These are phyloP conservation scores for Agarophyton chilense DNA, from an alignment of 23 red algal species.

Conservation along the genomic window DNA sequence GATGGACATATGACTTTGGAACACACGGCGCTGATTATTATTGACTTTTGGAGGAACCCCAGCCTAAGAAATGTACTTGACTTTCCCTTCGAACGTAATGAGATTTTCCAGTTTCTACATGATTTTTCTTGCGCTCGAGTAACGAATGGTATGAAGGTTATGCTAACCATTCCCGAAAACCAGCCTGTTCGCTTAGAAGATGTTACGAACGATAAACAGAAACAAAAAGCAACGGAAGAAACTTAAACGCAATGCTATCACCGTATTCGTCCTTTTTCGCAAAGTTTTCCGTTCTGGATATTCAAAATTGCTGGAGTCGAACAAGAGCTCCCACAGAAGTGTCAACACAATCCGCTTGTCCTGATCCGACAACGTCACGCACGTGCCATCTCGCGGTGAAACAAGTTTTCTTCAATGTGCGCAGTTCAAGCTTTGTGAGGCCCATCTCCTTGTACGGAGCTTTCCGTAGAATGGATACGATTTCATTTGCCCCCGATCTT, in stretches of 20 bases:
- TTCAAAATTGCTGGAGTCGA: slow-evolving; percentile 4
- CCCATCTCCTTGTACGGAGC: slow-evolving; percentile 54
- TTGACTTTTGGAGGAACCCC: slow-evolving; percentile 41
- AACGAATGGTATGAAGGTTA: slow-evolving; percentile 32
- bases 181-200: slow-evolving; percentile 7
- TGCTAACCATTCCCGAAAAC: slow-evolving; percentile 9
- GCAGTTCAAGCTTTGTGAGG: slow-evolving; percentile 46
- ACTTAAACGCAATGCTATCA: neutral
- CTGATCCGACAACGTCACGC: slow-evolving; percentile 50
- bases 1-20: slow-evolving; percentile 53
- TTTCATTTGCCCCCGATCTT: neutral
- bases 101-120: slow-evolving; percentile 50
- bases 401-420: slow-evolving; percentile 40
- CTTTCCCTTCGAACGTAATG: slow-evolving; percentile 3
- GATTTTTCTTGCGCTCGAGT: neutral
- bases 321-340: slow-evolving; percentile 55
- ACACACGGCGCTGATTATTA: slow-evolving; percentile 14
- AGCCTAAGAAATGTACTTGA: slow-evolving; percentile 38
- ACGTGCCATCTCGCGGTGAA: slow-evolving; percentile 68
- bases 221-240: neutral
- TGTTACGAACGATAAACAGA: neutral
- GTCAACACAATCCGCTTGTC: slow-evolving; percentile 28
- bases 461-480: slow-evolving; percentile 9
- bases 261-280: neutral
- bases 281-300: neutral